Conservation (phyloP, 2,329 filamentous ascomycete species). For the Exophiala lecanii-corni region DNA sequence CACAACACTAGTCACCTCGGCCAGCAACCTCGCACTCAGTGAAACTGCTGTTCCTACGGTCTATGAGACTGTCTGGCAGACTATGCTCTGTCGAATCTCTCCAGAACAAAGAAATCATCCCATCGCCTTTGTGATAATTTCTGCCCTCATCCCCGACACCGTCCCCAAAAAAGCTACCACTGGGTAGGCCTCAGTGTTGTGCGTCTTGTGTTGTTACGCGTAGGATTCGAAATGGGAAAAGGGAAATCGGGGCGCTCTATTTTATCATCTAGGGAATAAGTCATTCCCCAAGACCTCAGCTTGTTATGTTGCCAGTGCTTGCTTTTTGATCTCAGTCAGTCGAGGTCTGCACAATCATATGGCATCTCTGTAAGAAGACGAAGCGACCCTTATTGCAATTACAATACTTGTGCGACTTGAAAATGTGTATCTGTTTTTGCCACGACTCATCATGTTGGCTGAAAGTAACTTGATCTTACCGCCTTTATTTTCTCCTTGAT, state of each 20-base stretch:
- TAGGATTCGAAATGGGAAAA: neutral
- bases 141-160: too few relatives aligned
- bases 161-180: neutral
- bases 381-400: neutral
- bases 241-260: neutral
- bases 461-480: too few relatives aligned
- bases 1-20: too few relatives aligned
- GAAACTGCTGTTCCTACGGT: slow-evolving; percentile 3
- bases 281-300: neutral
- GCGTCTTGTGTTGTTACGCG: neutral
- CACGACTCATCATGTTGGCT: neutral
- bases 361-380: neutral
- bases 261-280: neutral
- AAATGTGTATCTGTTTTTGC: neutral
- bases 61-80: too few relatives aligned
- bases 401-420: neutral
- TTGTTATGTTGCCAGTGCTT: neutral
- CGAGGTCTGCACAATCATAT: neutral
- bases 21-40: slow-evolving; percentile 5
- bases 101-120: too few relatives aligned
- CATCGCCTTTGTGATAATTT: too few relatives aligned
- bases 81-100: too few relatives aligned
- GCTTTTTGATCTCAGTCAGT: neutral
- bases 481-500: too few relatives aligned
- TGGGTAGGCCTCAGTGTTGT: neutral